Evolutionary conservation across 192 early-diverging fungal species (phyloP), one percentile per base, ranked within the genome.

Genomic region (Entomortierella lignicola): DNA sequence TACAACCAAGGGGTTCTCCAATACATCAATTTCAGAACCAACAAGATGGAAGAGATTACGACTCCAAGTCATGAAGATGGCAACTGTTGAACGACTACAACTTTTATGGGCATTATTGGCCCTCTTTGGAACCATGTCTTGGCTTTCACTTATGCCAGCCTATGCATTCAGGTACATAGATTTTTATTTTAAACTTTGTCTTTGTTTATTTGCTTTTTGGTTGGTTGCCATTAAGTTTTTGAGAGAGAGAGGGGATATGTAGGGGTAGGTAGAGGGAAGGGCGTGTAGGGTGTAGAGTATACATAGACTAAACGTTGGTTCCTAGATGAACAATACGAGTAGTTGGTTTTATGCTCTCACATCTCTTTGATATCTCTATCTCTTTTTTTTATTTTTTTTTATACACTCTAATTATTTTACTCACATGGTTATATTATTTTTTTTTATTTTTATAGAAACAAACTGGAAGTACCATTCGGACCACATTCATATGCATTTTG

Each of bases 41-140:
- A 73, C 63, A 37, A 37, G 48, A 51, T 79, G 74, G 74, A 79
- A 60, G 41, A 55, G 55, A 3, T 29, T 79, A 10, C 66, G 74
- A 53, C 47, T 79, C 17, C 48, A 32, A 1, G 56, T 79, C 18
- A 79, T 79, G 74, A 39, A 41, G 13, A 69, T 79, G 67, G 74
- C 74, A 21, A 79, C 74, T 5, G 74, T 79, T 27, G 66, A 79
- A 42, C 66, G 74, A 6, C 32, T 79, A 26, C 74, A 79, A 56
- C 34, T 69, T 29, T 56, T 79, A 15, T 79, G 74, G 74, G 74
- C 37, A 34, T 29, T 79, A 12, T 41, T 79, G 39, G 62, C 74
- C 15, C 27, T 69, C 39, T 64, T 79, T 48, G 74, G 74, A 0
- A 55, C 67, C n/a, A 65, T 70, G 60, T 62, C 74, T 34, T 79